phyloP scores from a whole-genome alignment of 306 rosid genomes.

The Corylus avellana region DNA sequence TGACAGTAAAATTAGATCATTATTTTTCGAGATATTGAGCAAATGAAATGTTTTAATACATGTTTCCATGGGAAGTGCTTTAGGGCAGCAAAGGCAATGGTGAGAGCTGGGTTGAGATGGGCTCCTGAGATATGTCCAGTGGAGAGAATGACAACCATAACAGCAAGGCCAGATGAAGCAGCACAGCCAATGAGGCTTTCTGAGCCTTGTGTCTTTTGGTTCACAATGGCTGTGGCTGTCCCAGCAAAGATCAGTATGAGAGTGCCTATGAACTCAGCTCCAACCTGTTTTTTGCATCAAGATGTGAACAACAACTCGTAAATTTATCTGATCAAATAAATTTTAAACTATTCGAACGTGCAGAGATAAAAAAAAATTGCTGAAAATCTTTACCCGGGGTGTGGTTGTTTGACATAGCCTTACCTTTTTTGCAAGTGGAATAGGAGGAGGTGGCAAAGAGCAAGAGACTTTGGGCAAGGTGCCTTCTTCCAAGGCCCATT shows the following conservation, averaged over 20 bases:
- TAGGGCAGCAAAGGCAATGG: constrained; percentile 84
- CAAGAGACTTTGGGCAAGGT: constrained; percentile 58
- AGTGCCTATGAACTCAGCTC: constrained; percentile 94
- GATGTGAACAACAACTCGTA: not conserved
- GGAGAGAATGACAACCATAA: constrained; percentile 71
- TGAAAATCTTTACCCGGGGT: too few relatives aligned
- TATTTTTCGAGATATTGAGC: too few relatives aligned
- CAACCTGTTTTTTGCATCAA: constrained; percentile 55
- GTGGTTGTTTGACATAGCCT: not conserved
- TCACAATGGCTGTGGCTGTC: constrained; percentile 73
- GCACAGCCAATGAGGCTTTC: constrained; percentile 77
- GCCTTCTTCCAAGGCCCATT: constrained; percentile 73
- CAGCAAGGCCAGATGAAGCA: constrained; percentile 70
- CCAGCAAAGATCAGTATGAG: constrained; percentile 69
- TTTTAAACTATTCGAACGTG: too few relatives aligned
- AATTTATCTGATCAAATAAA: not conserved
- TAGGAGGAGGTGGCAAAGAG: constrained; percentile 62
- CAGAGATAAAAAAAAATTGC: too few relatives aligned
- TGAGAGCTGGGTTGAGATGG: constrained; percentile 84
- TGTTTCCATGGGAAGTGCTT: constrained; percentile 88
- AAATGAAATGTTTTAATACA: constrained; percentile 28
- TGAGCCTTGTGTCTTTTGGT: constrained; percentile 60
- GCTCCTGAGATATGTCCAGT: constrained; percentile 93
- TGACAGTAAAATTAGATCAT: too few relatives aligned
- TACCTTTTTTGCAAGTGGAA: constrained; percentile 76